Evolutionary conservation across 2,329 filamentous ascomycete genomes (phyloP), one percentile per base, ranked within the genome.

Genomic region (Aspergillus ochraceus): DNA sequence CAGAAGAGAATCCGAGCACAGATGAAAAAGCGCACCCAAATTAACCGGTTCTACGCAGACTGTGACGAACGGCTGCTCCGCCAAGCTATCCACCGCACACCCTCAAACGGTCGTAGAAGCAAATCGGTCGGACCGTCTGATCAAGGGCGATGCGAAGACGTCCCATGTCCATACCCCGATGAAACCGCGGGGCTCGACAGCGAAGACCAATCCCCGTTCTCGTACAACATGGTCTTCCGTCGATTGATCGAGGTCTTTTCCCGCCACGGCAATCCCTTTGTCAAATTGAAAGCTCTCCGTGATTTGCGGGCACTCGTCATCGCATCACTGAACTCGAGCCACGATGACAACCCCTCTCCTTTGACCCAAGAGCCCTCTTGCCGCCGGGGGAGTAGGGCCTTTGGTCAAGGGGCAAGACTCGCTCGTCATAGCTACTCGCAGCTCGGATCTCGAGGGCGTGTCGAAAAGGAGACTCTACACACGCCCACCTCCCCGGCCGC

Each of bases 201-300:
- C 19, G 60, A 76, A 65, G 47, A 71, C 68, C 58, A 76, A 69
- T 69, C 77, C 65, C 70, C 67, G 5, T 96, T 96, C 67, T 90
- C 91, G 0, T 97, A 94, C 71, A 86, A 86, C 54, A 86, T 87
- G 65, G 90, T 92, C 0, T 97, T 96, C 71, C 84, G 87, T 65
- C 87, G 89, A 12, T 81, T 98, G 1, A 81, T 98, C 32, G 88
- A 87, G 64, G 92, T 92, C 79, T 96, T 99, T 67, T 92, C 91
- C 47, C 90, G 93, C 4, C 91, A 96, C 65, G 90, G 91, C 0
- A 96, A 95, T 70, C 95, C 95, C 0, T 90, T 90, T 66, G 84
- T 86, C 22, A 99, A 99, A 76, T 83, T 99, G 12, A 88, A 89
- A 64, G 89, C 91, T 0, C 80, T 98, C 4, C 88, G 89, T 61